Percentiles rank a stretch among this genome's conserved stretches.
These are phyloP conservation scores for Schwanniomyces yamadae DNA, from an alignment of 805 yeast genomes.

Conservation along the genomic window DNA sequence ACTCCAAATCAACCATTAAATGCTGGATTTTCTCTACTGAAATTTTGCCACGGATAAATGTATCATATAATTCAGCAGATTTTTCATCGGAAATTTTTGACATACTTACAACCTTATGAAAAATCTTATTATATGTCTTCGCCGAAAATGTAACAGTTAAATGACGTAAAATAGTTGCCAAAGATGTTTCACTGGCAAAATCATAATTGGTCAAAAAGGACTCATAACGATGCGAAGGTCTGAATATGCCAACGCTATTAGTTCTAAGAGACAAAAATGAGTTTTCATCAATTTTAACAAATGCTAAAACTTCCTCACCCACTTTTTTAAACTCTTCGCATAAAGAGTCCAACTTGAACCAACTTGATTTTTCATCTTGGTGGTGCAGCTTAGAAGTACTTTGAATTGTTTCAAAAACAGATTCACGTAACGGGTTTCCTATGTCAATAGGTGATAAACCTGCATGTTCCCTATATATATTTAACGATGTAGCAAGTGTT, in stretches of 20 bases:
- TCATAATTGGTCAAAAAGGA: constrained; percentile 10
- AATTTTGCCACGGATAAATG: constrained; percentile 23
- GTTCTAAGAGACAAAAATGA: constrained; percentile 25
- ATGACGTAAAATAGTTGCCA: constrained; percentile 20
- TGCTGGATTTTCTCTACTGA: constrained; percentile 20
- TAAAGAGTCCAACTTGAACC: constrained; percentile 69
- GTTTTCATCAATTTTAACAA: constrained; percentile 24
- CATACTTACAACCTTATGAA: constrained; percentile 12
- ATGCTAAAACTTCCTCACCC: constrained; percentile 57
- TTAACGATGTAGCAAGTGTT: constrained; percentile 52
- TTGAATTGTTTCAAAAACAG: constrained; percentile 25
- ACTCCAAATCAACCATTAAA: constrained; percentile 21
- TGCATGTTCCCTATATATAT: constrained; percentile 47
- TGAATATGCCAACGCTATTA: constrained; percentile 32
- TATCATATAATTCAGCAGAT: constrained; percentile 23
- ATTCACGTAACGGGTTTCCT: constrained; percentile 20
- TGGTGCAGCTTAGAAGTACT: constrained; percentile 21
- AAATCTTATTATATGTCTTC: constrained; percentile 26
- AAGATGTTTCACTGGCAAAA: constrained; percentile 12
- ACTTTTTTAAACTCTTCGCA: constrained; percentile 68
- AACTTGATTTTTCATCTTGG: constrained; percentile 42
- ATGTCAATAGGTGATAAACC: constrained; percentile 7
- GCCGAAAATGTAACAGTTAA: constrained; percentile 27
- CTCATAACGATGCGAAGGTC: constrained; percentile 35
- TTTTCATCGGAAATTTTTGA: constrained; percentile 12